Percentiles rank a stretch among this genome's conserved stretches.
phyloP scores from a whole-genome alignment of 257 asterid genomes.

The Nyctanthes arbortristis region DNA sequence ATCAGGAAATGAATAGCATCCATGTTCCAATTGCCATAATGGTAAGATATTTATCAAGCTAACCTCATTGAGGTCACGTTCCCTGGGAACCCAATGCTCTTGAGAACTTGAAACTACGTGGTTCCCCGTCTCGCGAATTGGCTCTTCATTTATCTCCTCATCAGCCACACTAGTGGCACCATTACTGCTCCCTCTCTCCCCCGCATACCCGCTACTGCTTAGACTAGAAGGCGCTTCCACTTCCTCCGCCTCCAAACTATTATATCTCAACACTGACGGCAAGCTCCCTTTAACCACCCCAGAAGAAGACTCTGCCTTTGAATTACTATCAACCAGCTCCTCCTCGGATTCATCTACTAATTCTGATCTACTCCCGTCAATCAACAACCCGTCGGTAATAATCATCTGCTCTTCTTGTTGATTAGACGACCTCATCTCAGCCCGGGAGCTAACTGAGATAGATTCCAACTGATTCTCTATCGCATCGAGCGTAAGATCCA shows the following conservation, averaged over 20 bases:
- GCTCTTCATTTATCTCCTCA: conserved; percentile 61
- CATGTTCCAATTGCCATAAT: too few species aligned
- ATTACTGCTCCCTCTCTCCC: conserved; percentile 74
- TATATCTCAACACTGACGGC: conserved; percentile 44
- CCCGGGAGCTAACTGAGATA: conserved; percentile 63
- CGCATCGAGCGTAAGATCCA: conserved; percentile 92
- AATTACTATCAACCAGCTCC: conserved; percentile 24
- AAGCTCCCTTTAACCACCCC: conserved; percentile 32
- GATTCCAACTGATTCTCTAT: conserved; percentile 88
- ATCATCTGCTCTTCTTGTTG: conserved; percentile 30
- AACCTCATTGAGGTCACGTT: conserved; percentile 86
- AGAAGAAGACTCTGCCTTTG: conserved; percentile 44
- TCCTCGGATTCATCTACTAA: conserved; percentile 1
- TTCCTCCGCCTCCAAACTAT: conserved; percentile 45
- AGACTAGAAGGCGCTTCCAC: conserved; percentile 65
- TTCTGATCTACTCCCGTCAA: conserved; percentile 17
- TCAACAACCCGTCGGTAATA: conserved; percentile 24
- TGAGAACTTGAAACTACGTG: conserved; percentile 41
- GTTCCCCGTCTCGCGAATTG: conserved; percentile 45
- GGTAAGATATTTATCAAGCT: too few species aligned
- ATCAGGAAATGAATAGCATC: neutral
- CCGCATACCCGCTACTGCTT: conserved; percentile 92
- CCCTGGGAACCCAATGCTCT: conserved; percentile 63
- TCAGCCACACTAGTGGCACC: conserved; percentile 50
- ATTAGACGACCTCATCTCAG: conserved; percentile 36